A percentile compares a stretch with the other conserved stretches of the same genome.
Evolutionary conservation across 352 stramenopile species (phyloP).

Genomic region (Achlya hypogyna): DNA sequence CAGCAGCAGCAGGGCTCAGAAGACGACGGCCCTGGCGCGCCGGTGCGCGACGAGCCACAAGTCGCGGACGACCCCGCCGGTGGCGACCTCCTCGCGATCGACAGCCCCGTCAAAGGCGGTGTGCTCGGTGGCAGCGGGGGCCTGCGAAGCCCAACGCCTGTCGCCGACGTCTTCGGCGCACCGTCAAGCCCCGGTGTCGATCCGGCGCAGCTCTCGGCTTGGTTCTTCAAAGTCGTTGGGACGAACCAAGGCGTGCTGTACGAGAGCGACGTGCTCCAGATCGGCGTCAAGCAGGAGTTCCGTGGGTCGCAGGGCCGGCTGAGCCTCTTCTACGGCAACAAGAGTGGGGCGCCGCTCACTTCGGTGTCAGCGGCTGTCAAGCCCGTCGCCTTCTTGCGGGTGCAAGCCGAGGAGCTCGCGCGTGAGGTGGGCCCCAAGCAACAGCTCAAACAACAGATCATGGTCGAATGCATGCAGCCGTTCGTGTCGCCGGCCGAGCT

Average conservation of each 20-base stretch:
- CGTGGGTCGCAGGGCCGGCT: constrained; percentile 88
- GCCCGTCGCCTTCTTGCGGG: constrained; percentile 34
- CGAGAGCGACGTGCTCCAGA: constrained; percentile 90
- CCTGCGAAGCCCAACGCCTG: constrained; percentile 42
- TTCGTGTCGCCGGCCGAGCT: constrained; percentile 86
- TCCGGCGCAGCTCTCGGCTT: constrained; percentile 39
- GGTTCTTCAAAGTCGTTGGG: constrained; percentile 81
- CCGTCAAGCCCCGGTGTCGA: constrained; percentile 28
- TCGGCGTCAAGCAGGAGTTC: constrained; percentile 95
- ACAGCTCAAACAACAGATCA: constrained; percentile 87
- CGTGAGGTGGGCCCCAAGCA: constrained; percentile 76
- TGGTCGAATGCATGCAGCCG: constrained; percentile 88
- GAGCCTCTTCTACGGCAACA: constrained; percentile 95
- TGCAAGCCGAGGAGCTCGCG: constrained; percentile 62
- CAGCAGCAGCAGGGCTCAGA: constrained; percentile 47
- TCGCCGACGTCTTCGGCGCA: constrained; percentile 46
- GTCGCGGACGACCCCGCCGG: constrained; percentile 2
- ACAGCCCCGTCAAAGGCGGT: constrained; percentile 21
- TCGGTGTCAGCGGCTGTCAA: constrained; percentile 80
- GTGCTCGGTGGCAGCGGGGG: constrained; percentile 22
- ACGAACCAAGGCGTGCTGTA: constrained; percentile 86
- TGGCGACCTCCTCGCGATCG: constrained; percentile 21
- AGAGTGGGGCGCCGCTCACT: constrained; percentile 62
- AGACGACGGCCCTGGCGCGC: constrained; percentile 6
- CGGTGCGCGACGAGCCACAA: not conserved